These are phyloP conservation scores for Phytophthora brassicae DNA, from an alignment of 352 stramenopile genomes.

Conservation along the genomic window DNA sequence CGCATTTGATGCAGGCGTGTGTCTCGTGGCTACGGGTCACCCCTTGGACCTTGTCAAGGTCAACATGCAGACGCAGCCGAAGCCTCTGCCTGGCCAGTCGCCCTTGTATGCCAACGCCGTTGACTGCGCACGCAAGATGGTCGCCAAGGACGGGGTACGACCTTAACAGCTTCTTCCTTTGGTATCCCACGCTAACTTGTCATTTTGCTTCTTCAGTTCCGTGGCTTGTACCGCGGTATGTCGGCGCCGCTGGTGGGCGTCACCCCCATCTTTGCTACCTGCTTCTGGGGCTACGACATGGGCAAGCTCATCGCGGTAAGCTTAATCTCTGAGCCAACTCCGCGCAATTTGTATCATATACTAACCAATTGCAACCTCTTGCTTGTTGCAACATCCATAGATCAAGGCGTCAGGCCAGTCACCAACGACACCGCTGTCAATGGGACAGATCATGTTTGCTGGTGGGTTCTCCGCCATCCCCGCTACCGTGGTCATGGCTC, in stretches of 20 bases:
- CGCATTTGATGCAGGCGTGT: constrained; percentile 61
- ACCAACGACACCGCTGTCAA: constrained; percentile 64
- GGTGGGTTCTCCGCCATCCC: constrained; percentile 90
- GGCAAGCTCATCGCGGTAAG: constrained; percentile 91
- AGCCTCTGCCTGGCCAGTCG: constrained; percentile 57
- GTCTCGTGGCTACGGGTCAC: constrained; percentile 92
- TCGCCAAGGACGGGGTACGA: constrained; percentile 91
- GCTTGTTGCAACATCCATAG: constrained; percentile 29
- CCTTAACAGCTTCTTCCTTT: background rate
- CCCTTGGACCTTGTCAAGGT: constrained; percentile 97
- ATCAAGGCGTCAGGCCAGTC: constrained; percentile 63
- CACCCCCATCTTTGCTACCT: constrained; percentile 96
- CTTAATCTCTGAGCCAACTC: background rate
- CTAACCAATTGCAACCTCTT: constrained; percentile 11
- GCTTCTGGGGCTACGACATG: constrained; percentile 98
- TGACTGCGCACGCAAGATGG: constrained; percentile 92
- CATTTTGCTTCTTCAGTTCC: constrained; percentile 36
- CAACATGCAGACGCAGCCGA: constrained; percentile 91
- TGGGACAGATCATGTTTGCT: constrained; percentile 88
- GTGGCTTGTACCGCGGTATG: constrained; percentile 94
- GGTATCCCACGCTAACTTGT: constrained; percentile 9
- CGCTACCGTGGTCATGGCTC: constrained; percentile 92
- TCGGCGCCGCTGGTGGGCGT: constrained; percentile 94
- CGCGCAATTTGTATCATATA: background rate
- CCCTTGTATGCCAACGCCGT: constrained; percentile 84